Percentiles rank a stretch among this genome's conserved stretches.
These are phyloP conservation scores for Dillenia turbinata DNA, from an alignment of 164 flowering plant genomes.

Conservation along the genomic window DNA sequence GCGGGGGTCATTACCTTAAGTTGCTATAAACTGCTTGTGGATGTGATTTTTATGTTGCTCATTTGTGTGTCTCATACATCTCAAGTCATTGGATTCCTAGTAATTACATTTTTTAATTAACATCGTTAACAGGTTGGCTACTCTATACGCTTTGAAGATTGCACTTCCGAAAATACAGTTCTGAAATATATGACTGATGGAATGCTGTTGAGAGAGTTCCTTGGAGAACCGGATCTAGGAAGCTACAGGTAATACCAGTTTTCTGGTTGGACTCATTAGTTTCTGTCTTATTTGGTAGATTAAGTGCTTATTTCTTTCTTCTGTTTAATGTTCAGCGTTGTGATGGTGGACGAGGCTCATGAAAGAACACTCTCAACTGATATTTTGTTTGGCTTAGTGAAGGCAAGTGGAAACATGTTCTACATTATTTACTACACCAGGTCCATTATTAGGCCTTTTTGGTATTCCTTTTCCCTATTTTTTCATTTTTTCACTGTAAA, in stretches of 20 bases:
- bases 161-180: conserved; percentile 91
- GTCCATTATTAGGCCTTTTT: too few species aligned
- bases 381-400: conserved; percentile 87
- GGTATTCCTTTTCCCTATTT: background rate
- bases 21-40: too few species aligned
- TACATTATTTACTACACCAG: too few species aligned
- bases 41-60: background rate
- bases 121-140: conserved; percentile 73
- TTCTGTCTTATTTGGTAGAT: background rate
- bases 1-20: too few species aligned
- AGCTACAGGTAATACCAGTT: conserved; percentile 60
- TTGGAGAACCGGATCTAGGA: conserved; percentile 93
- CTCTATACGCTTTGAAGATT: conserved; percentile 97
- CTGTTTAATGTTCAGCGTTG: conserved; percentile 49
- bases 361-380: conserved; percentile 97
- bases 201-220: conserved; percentile 89
- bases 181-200: conserved; percentile 99
- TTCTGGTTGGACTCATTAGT: background rate
- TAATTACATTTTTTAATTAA: background rate
- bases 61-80: background rate
- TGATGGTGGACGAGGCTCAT: conserved; percentile 99
- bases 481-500: background rate
- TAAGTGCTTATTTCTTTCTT: conserved; percentile 3
- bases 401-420: conserved; percentile 39
- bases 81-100: too few species aligned